Percentiles rank a stretch among this genome's conserved stretches.
phyloP scores from a whole-genome alignment of 2,329 filamentous ascomycete genomes.

The Epichloe baconii region DNA sequence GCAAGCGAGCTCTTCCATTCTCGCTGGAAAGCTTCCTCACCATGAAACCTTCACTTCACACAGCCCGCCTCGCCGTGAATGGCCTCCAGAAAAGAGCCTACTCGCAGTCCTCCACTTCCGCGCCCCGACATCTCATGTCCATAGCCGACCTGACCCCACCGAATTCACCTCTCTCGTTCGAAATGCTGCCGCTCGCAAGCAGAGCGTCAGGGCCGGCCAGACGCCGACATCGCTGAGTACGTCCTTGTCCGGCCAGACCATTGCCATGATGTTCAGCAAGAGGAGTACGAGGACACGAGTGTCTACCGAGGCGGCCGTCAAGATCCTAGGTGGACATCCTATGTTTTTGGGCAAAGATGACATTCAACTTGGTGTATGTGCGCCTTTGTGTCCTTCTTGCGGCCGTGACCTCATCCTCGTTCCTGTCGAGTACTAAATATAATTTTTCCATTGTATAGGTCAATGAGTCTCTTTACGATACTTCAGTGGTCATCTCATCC shows the following conservation, averaged over 20 bases:
- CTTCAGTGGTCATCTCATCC: constrained; percentile 81
- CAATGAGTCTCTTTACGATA: constrained; percentile 93
- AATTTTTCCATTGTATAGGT: constrained; percentile 32
- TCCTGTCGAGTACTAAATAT: neutral
- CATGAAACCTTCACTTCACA: constrained; percentile 23
- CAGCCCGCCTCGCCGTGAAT: constrained; percentile 20
- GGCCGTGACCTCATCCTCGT: neutral
- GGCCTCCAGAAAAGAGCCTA: constrained; percentile 30
- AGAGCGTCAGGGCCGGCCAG: constrained; percentile 55
- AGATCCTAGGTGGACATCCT: constrained; percentile 78
- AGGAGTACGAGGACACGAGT: constrained; percentile 86
- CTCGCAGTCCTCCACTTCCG: constrained; percentile 22
- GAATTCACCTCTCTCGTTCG: constrained; percentile 75
- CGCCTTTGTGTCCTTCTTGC: neutral
- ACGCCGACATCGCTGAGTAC: constrained; percentile 43
- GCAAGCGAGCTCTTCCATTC: neutral
- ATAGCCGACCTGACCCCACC: constrained; percentile 69
- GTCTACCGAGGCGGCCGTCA: constrained; percentile 82
- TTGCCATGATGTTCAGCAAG: constrained; percentile 97
- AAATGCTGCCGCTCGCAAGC: constrained; percentile 69
- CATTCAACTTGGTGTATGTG: constrained; percentile 76
- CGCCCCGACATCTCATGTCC: constrained; percentile 76
- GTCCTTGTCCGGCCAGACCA: constrained; percentile 59
- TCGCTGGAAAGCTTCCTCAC: neutral
- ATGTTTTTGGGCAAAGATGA: constrained; percentile 97